These are phyloP conservation scores for Macrolepiota fuliginosa DNA, from an alignment of 768 basidiomycete species.

Conservation along the genomic window DNA sequence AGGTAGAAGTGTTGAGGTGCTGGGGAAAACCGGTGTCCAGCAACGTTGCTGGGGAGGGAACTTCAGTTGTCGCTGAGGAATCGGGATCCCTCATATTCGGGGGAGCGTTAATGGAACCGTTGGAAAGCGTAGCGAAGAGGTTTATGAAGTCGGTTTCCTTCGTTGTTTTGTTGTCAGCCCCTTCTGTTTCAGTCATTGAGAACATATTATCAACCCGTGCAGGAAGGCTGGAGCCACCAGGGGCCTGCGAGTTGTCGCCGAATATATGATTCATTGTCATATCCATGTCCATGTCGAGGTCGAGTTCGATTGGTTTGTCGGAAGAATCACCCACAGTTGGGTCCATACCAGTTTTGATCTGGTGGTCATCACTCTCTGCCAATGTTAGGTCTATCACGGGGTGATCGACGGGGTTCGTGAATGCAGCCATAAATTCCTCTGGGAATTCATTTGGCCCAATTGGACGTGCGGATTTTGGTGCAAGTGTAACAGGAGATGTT, in stretches of 20 bases:
- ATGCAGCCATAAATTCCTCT: constrained; percentile 65
- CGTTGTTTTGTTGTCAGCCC: not conserved
- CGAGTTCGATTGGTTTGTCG: constrained; percentile 81
- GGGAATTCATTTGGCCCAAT: constrained; percentile 52
- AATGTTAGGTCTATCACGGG: constrained; percentile 64
- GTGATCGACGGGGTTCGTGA: constrained; percentile 32
- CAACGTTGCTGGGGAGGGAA: constrained; percentile 7
- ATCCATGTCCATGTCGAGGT: constrained; percentile 72
- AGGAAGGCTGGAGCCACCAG: constrained; percentile 18
- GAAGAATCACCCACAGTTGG: constrained; percentile 55
- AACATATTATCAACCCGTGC: constrained; percentile 18
- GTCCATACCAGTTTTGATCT: constrained; percentile 23
- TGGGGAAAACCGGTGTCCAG: constrained; percentile 6
- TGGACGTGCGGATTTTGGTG: constrained; percentile 74
- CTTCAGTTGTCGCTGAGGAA: not conserved
- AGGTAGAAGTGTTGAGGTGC: not conserved
- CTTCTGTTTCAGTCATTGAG: constrained; percentile 19
- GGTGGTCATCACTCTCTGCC: constrained; percentile 23
- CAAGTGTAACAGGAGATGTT: constrained; percentile 78
- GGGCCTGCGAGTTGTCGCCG: constrained; percentile 40
- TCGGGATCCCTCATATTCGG: not conserved
- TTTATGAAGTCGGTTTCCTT: constrained; percentile 15
- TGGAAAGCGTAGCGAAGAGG: constrained; percentile 8
- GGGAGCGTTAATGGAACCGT: not conserved
- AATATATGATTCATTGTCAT: constrained; percentile 56